phyloP scores from a whole-genome alignment of 2,329 filamentous ascomycete genomes.

The Parafenestella ontariensis region DNA sequence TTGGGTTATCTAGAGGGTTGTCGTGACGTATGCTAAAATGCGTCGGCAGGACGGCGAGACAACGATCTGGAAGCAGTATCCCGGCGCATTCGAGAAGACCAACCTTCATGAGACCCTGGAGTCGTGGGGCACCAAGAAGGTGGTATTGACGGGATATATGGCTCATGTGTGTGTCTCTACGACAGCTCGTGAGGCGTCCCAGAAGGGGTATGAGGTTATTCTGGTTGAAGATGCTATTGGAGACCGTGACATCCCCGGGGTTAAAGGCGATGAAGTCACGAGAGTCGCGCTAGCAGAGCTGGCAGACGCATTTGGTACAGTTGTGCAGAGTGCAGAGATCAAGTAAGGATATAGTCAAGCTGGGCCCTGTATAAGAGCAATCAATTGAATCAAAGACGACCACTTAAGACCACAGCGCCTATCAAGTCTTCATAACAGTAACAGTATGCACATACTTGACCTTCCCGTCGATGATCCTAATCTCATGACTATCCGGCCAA shows the following conservation, averaged over 20 bases:
- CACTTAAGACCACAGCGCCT: too few relatives aligned
- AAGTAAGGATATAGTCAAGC: constrained; percentile 29
- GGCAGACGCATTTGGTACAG: constrained; percentile 68
- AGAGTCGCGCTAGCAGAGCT: constrained; percentile 62
- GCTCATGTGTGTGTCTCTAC: constrained; percentile 71
- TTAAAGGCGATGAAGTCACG: constrained; percentile 61
- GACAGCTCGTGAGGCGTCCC: constrained; percentile 66
- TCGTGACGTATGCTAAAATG: not conserved
- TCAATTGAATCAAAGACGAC: too few relatives aligned
- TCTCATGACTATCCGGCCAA: constrained; percentile 40
- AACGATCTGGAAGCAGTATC: constrained; percentile 62
- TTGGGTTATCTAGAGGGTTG: not conserved
- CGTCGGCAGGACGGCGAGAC: constrained; percentile 58
- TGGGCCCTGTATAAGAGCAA: too few relatives aligned
- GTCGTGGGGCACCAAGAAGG: constrained; percentile 61
- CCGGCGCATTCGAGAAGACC: constrained; percentile 68
- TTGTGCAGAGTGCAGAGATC: constrained; percentile 61
- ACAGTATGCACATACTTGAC: constrained; percentile 44
- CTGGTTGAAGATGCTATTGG: constrained; percentile 69
- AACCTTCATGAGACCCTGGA: constrained; percentile 64
- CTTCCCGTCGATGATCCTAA: constrained; percentile 34
- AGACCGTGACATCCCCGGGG: constrained; percentile 71
- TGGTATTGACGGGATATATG: constrained; percentile 69
- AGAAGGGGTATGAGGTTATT: constrained; percentile 69
- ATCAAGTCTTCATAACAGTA: constrained; percentile 27